A percentile compares a stretch with the other conserved stretches of the same genome.
These are phyloP conservation scores for Globisporangium nagaii DNA, from an alignment of 352 stramenopile genomes.

Conservation along the genomic window DNA sequence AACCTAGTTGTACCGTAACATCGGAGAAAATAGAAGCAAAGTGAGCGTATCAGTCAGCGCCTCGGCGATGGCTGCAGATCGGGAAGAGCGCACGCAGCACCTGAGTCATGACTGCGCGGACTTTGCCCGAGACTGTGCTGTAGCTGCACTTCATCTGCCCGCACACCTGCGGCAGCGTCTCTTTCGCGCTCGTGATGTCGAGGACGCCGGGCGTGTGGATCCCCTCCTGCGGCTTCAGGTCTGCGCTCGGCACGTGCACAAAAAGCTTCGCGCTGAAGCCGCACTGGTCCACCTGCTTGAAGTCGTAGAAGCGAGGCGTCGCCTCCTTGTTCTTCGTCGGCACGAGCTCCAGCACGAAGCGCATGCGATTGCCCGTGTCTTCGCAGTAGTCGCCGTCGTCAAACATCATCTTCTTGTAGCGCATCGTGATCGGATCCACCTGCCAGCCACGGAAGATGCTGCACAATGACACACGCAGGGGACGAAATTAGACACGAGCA, in stretches of 20 bases:
- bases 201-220: slow-evolving; percentile 67
- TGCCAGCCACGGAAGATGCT: slow-evolving; percentile 78
- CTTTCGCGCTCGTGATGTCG: slow-evolving; percentile 48
- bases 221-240: slow-evolving; percentile 30
- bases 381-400: slow-evolving; percentile 68
- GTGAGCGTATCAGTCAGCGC: too few relatives aligned
- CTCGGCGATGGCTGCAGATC: not conserved
- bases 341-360: slow-evolving; percentile 48
- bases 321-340: slow-evolving; percentile 31
- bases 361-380: slow-evolving; percentile 33
- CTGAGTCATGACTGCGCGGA: slow-evolving; percentile 48
- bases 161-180: slow-evolving; percentile 58
- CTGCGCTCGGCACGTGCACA: slow-evolving; percentile 33
- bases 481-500: too few relatives aligned
- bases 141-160: slow-evolving; percentile 72
- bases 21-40: not conserved
- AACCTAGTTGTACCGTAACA: too few relatives aligned
- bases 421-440: slow-evolving; percentile 67
- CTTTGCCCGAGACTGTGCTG: slow-evolving; percentile 33
- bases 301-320: slow-evolving; percentile 36
- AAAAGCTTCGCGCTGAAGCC: slow-evolving; percentile 48
- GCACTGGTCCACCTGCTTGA: slow-evolving; percentile 55
- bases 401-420: slow-evolving; percentile 79
- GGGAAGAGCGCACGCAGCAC: slow-evolving; percentile 11
- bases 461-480: not conserved